Evolutionary conservation across 2,329 filamentous ascomycete genomes (phyloP).

Genomic region (Helotiales sp.): DNA sequence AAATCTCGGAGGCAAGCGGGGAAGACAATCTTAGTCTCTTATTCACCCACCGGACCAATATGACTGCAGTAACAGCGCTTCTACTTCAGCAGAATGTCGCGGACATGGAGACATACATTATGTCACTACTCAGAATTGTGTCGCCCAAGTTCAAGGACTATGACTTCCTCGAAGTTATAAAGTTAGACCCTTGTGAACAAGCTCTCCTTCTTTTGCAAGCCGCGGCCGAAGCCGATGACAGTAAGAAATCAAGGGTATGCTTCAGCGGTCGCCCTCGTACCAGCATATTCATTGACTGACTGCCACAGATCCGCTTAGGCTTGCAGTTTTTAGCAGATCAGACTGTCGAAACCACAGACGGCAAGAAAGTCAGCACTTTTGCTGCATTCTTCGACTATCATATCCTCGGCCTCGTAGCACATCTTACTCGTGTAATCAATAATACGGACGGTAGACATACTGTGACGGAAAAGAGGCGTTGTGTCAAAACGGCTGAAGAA

Average conservation of each 20-base stretch:
- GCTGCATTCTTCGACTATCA: conserved; percentile 79
- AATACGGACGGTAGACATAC: conserved; percentile 58
- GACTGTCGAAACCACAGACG: conserved; percentile 25
- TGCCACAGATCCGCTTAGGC: conserved; percentile 30
- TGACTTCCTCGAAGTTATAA: conserved; percentile 67
- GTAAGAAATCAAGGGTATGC: conserved; percentile 57
- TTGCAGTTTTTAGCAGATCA: conserved; percentile 43
- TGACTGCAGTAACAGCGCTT: conserved; percentile 58
- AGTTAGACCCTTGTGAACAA: conserved; percentile 72
- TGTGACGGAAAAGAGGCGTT: conserved; percentile 70
- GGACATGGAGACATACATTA: conserved; percentile 63
- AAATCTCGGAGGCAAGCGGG: conserved; percentile 73
- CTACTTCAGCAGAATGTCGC: conserved; percentile 57
- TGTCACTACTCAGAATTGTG: conserved; percentile 66
- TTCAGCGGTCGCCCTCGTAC: background rate
- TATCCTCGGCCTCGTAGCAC: conserved; percentile 82
- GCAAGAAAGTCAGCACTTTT: conserved; percentile 56
- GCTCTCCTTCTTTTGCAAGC: conserved; percentile 81
- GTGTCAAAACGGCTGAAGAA: conserved; percentile 81
- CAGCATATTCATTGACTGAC: conserved; percentile 6
- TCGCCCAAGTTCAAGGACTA: conserved; percentile 69
- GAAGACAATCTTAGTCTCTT: conserved; percentile 59
- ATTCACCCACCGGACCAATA: conserved; percentile 49
- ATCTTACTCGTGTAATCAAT: conserved; percentile 78
- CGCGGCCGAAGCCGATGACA: conserved; percentile 66